These are phyloP conservation scores for Mycena galopus DNA, from an alignment of 768 basidiomycete species.

Conservation along the genomic window DNA sequence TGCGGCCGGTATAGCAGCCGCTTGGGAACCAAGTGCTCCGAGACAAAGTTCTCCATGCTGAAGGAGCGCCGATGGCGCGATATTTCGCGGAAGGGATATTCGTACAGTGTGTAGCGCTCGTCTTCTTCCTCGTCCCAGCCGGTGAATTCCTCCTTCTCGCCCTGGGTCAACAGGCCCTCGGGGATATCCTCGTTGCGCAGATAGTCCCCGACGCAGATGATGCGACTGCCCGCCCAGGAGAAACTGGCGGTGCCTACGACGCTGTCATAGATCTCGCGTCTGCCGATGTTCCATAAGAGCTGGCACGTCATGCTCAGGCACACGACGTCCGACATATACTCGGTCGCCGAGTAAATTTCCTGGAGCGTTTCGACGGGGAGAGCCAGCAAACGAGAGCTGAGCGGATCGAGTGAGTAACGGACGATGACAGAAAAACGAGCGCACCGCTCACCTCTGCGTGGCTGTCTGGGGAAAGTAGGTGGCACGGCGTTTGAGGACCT, in stretches of 20 bases:
- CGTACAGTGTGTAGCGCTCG: background rate
- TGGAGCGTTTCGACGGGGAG: background rate
- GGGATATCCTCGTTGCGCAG: background rate
- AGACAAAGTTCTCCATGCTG: background rate
- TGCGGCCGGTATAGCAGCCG: background rate
- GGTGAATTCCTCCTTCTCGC: background rate
- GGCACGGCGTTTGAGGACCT: too few relatives aligned
- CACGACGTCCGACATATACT: background rate
- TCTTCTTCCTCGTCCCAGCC: background rate
- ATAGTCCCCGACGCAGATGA: background rate
- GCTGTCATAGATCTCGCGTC: background rate
- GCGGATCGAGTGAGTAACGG: background rate
- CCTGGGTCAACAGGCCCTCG: background rate
- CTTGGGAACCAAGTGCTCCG: background rate
- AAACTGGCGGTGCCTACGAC: background rate
- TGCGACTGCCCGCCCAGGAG: background rate
- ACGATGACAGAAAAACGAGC: background rate
- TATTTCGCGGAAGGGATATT: background rate
- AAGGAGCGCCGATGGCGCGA: background rate
- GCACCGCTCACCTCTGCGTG: background rate
- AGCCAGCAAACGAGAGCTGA: background rate
- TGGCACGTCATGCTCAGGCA: slow-evolving; percentile 17
- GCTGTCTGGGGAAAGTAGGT: background rate
- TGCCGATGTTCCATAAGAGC: slow-evolving; percentile 3
- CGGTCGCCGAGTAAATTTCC: background rate